A percentile compares a stretch with the other conserved stretches of the same genome.
Conservation (phyloP, 2,329 filamentous ascomycete species). For the Pyrenophora seminiperda region DNA sequence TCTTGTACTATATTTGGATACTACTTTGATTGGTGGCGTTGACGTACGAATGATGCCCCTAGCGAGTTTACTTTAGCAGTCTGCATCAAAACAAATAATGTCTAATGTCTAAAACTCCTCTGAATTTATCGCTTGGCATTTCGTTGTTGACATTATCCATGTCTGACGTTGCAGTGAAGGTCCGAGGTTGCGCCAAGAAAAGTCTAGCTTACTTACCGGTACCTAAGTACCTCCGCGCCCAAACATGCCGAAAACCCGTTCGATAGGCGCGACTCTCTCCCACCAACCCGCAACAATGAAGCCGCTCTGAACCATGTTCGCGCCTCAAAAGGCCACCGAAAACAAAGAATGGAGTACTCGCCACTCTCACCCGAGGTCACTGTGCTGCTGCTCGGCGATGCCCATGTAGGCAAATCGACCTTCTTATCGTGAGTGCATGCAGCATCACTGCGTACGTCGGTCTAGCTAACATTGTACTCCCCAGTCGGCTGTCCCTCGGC, state of each 20-base stretch:
- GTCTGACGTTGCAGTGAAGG: too few species aligned
- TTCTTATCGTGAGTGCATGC: slow-evolving; percentile 62
- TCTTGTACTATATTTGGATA: neutral
- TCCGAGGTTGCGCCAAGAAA: slow-evolving; percentile 4
- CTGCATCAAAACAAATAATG: neutral
- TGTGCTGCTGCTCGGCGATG: slow-evolving; percentile 64
- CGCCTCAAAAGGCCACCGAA: slow-evolving; percentile 2
- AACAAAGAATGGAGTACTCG: slow-evolving; percentile 26
- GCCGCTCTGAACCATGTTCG: slow-evolving; percentile 8
- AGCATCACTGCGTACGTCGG: neutral
- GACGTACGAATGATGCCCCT: neutral
- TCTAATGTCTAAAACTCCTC: neutral
- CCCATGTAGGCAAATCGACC: slow-evolving; percentile 65
- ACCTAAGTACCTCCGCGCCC: slow-evolving; percentile 2
- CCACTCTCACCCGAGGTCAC: slow-evolving; percentile 35
- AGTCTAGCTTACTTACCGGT: slow-evolving; percentile 16
- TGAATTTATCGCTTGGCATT: too few species aligned
- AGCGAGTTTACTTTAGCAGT: neutral
- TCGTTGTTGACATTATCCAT: too few species aligned
- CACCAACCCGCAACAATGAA: slow-evolving; percentile 21
- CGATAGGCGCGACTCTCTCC: neutral
- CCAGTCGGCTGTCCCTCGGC: slow-evolving; percentile 41
- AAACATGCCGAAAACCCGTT: too few species aligned
- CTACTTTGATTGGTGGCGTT: too few species aligned
- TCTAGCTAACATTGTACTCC: neutral